These are phyloP conservation scores for Pythium aristosporum DNA, from an alignment of 352 stramenopile species.

Conservation along the genomic window DNA sequence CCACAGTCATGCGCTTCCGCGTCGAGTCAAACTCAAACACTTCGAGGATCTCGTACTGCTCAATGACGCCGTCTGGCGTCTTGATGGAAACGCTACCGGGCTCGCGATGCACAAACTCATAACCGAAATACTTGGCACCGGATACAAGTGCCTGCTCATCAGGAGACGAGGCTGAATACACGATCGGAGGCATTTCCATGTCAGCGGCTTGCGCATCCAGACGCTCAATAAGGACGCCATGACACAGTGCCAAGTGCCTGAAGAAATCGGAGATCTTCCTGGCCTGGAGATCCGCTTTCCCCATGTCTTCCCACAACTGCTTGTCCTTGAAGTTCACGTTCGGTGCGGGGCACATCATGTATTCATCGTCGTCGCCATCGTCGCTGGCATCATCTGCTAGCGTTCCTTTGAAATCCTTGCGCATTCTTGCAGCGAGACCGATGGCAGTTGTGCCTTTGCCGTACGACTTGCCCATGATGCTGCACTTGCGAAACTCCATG, in stretches of 20 bases:
- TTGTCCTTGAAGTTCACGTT: constrained; percentile 86
- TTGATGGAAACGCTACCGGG: constrained; percentile 69
- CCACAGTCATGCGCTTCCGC: constrained; percentile 85
- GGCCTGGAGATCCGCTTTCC: constrained; percentile 34
- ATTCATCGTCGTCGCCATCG: constrained; percentile 36
- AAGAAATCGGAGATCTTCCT: constrained; percentile 83
- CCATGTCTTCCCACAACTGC: constrained; percentile 56
- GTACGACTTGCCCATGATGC: constrained; percentile 75
- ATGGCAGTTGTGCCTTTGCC: constrained; percentile 85
- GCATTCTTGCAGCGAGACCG: constrained; percentile 63
- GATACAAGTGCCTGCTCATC: constrained; percentile 85
- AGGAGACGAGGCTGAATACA: constrained; percentile 90
- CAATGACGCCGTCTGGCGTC: constrained; percentile 50
- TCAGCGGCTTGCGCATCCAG: constrained; percentile 57
- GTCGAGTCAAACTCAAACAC: constrained; percentile 94
- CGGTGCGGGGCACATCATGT: constrained; percentile 32
- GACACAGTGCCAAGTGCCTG: constrained; percentile 85
- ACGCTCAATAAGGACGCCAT: constrained; percentile 97
- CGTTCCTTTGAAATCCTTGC: constrained; percentile 59
- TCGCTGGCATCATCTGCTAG: constrained; percentile 41
- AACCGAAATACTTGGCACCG: constrained; percentile 86
- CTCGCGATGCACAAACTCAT: constrained; percentile 73
- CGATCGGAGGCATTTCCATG: constrained; percentile 42
- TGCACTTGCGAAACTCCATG: constrained; percentile 91
- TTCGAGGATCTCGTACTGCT: constrained; percentile 89